These are phyloP conservation scores for Fremontodendron californicum DNA, from an alignment of 345 rosid species.

Conservation along the genomic window DNA sequence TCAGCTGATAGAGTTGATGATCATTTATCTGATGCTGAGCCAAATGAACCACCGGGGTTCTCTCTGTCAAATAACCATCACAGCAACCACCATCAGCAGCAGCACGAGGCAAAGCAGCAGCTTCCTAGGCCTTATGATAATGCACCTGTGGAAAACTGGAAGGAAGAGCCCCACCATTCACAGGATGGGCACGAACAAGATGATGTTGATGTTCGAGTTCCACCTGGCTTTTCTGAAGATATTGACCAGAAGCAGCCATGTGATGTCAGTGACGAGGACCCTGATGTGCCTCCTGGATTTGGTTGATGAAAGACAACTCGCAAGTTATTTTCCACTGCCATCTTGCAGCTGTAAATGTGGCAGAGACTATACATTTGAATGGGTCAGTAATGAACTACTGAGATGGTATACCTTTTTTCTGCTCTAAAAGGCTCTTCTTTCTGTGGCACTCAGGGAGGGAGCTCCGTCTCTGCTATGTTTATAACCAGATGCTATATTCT, in stretches of 20 bases:
- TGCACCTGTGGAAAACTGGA: slow-evolving; percentile 31
- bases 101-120: slow-evolving; percentile 25
- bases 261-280: slow-evolving; percentile 56
- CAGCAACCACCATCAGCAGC: slow-evolving; percentile 17
- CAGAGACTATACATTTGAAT: not conserved
- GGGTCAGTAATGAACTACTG: slow-evolving; percentile 7
- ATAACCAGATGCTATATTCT: not conserved
- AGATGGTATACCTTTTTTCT: not conserved
- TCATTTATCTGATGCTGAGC: slow-evolving; percentile 33
- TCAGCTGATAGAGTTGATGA: slow-evolving; percentile 22
- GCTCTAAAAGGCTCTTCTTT: not conserved
- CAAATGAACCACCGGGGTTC: slow-evolving; percentile 46
- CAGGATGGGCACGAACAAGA: slow-evolving; percentile 18
- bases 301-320: slow-evolving; percentile 30
- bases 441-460: not conserved
- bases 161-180: slow-evolving; percentile 21
- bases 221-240: slow-evolving; percentile 38
- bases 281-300: slow-evolving; percentile 84
- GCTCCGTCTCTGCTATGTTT: not conserved
- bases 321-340: not conserved
- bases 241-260: slow-evolving; percentile 21
- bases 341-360: slow-evolving; percentile 6
- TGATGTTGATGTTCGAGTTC: slow-evolving; percentile 22
- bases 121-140: slow-evolving; percentile 19
- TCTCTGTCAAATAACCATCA: slow-evolving; percentile 21